Percentiles rank a stretch among this genome's conserved stretches.
Conservation (phyloP, 495 filamentous ascomycete species). For the Chlorociboria aeruginascens region DNA sequence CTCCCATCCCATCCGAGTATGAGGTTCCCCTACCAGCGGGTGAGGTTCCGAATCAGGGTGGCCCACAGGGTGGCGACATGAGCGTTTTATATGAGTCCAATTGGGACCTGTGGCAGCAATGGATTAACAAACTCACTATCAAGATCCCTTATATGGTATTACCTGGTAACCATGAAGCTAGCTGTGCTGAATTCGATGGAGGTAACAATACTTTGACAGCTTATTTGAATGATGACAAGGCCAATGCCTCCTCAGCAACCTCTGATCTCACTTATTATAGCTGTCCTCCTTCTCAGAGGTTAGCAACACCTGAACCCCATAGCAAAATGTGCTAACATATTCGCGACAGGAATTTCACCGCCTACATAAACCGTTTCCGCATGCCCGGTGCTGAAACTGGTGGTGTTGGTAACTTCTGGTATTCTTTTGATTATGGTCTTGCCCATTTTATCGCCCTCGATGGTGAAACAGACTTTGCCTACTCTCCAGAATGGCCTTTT, state of each 20-base stretch:
- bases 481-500: constrained; percentile 28
- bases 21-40: constrained; percentile 32
- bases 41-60: constrained; percentile 36
- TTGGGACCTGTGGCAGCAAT: constrained; percentile 39
- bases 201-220: constrained; percentile 33
- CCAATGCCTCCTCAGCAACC: constrained; percentile 20
- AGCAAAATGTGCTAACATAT: neutral
- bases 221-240: constrained; percentile 28
- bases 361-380: constrained; percentile 29
- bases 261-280: constrained; percentile 33
- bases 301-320: neutral
- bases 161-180: constrained; percentile 28
- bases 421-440: constrained; percentile 45
- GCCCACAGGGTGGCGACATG: constrained; percentile 37
- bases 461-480: constrained; percentile 35
- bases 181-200: constrained; percentile 35
- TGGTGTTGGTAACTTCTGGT: constrained; percentile 41
- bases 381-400: constrained; percentile 34
- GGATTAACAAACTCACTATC: constrained; percentile 23
- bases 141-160: constrained; percentile 25
- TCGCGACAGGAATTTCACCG: constrained; percentile 22
- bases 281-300: constrained; percentile 28
- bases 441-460: constrained; percentile 39
- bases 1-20: constrained; percentile 24
- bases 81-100: constrained; percentile 40